These are phyloP conservation scores for Aspergillus tubingensis DNA, from an alignment of 2,329 filamentous ascomycete genomes.

Conservation along the genomic window DNA sequence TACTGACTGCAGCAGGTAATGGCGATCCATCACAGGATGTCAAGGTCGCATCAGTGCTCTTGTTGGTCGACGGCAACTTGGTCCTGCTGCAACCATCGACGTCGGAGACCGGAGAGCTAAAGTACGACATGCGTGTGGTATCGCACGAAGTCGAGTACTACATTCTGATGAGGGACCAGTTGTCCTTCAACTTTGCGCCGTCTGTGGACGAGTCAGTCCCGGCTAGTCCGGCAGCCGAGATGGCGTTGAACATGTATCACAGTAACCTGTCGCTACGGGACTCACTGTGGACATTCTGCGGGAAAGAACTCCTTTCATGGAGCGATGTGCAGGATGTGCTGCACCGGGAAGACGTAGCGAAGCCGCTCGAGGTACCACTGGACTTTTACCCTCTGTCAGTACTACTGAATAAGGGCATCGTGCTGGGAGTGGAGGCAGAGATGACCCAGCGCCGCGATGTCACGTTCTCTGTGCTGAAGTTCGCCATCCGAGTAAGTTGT, in stretches of 20 bases:
- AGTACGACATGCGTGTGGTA: conserved; percentile 97
- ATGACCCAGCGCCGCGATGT: conserved; percentile 90
- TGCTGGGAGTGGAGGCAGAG: conserved; percentile 89
- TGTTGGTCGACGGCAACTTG: conserved; percentile 96
- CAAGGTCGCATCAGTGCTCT: conserved; percentile 86
- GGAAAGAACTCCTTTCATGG: conserved; percentile 83
- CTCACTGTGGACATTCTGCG: conserved; percentile 94
- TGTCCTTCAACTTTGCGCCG: conserved; percentile 50
- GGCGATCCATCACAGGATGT: conserved; percentile 97
- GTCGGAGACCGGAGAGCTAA: conserved; percentile 78
- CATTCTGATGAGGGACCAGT: conserved; percentile 85
- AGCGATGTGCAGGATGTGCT: conserved; percentile 83
- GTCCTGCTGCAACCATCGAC: conserved; percentile 86
- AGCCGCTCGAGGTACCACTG: conserved; percentile 74
- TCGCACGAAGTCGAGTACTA: conserved; percentile 97
- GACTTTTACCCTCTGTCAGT: conserved; percentile 95
- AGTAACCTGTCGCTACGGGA: conserved; percentile 67
- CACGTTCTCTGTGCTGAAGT: conserved; percentile 85
- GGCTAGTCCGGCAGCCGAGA: conserved; percentile 51
- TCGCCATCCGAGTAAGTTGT: conserved; percentile 75
- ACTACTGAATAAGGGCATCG: conserved; percentile 82
- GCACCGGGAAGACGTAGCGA: conserved; percentile 71
- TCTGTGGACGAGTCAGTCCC: conserved; percentile 51
- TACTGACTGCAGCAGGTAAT: conserved; percentile 54
- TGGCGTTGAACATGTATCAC: conserved; percentile 48